Evolutionary conservation across 148 eudicot species (phyloP), one percentile per base, ranked within the genome.

Genomic region (Diospyros kaki): DNA sequence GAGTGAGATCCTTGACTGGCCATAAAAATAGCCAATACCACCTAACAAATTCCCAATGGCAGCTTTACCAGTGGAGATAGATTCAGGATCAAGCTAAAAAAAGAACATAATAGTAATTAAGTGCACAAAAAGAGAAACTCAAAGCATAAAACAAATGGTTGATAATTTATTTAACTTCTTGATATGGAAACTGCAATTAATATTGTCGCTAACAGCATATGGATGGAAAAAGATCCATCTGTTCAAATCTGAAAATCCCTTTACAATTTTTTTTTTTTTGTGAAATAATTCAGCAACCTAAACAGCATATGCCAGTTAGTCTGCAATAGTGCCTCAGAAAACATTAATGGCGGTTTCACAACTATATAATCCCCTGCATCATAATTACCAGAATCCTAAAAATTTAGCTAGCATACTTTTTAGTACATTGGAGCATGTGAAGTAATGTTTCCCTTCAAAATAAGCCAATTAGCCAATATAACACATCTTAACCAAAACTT

Each of bases 1-100:
- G 72, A 88, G 77, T 40, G 94, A 88, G 72, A 95, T 95, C 84
- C 85, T 95, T 78, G 99, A 95, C 78, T 91, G 96, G 71, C 99
- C 99, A 81, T 90, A 95, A 71, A 88, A 95, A 86, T 95, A 95
- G 69, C 99, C 99, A 81, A 95, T 93, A 50, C 99, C 97, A 72
- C 99, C 99, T 66, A 95, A 76, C 91, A 93, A 69, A 86, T 89
- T 95, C 51, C 87, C 91, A 78, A 95, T 64, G 72, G 97, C 91
- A 75, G 94, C 94, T 83, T 92, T 88, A 76, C 94, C 91, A 74
- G 88, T 89, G 60, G 83, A 74, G 51, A 77, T 43, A 14, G 94
- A 80, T 67, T 87, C 89, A 43, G 89, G 63, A 73, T 84, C 87
- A 76, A 88, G 86, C 97, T 94, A 91, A 76, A 83, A 80, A 69